A percentile compares a stretch with the other conserved stretches of the same genome.
Conservation (phyloP, 2,329 filamentous ascomycete genomes). For the Westerdykella sp. region DNA sequence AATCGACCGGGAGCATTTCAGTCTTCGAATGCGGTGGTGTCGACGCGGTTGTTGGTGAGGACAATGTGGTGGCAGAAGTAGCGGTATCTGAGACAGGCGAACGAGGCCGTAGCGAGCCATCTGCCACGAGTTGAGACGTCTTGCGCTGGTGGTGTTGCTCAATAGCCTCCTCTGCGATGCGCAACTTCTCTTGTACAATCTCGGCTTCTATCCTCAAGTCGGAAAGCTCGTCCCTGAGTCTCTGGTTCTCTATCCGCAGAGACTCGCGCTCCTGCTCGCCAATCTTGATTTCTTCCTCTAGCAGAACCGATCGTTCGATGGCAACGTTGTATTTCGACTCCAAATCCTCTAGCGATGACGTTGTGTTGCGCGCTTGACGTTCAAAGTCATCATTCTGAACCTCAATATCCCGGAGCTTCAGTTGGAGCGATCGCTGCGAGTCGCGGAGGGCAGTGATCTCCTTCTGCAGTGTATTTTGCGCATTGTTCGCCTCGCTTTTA, state of each 20-base stretch:
- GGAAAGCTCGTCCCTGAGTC: conserved; percentile 81
- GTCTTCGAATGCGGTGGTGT: conserved; percentile 71
- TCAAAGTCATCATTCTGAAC: conserved; percentile 98
- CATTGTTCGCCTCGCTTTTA: conserved; percentile 77
- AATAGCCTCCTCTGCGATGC: conserved; percentile 55
- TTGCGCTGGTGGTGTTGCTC: conserved; percentile 48
- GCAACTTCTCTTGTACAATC: conserved; percentile 88
- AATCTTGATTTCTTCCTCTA: conserved; percentile 89
- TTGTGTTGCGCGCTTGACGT: conserved; percentile 89
- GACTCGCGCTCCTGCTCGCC: conserved; percentile 88
- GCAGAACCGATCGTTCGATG: conserved; percentile 84
- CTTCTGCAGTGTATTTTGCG: conserved; percentile 84
- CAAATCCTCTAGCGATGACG: conserved; percentile 90
- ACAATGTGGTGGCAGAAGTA: conserved; percentile 72
- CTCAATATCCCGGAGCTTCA: conserved; percentile 87
- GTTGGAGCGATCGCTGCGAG: conserved; percentile 69
- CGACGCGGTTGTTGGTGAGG: conserved; percentile 81
- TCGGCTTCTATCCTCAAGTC: conserved; percentile 94
- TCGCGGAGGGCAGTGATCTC: conserved; percentile 91
- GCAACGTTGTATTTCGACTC: conserved; percentile 95
- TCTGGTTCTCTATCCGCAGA: conserved; percentile 83
- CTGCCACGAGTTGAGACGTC: conserved; percentile 44
- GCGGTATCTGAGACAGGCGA: conserved; percentile 71
- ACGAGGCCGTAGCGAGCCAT: conserved; percentile 48
- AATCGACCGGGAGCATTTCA: conserved; percentile 56